Evolutionary conservation across 768 basidiomycete species (phyloP), one percentile per base, ranked within the genome.

Genomic region (Trametes meyenii): DNA sequence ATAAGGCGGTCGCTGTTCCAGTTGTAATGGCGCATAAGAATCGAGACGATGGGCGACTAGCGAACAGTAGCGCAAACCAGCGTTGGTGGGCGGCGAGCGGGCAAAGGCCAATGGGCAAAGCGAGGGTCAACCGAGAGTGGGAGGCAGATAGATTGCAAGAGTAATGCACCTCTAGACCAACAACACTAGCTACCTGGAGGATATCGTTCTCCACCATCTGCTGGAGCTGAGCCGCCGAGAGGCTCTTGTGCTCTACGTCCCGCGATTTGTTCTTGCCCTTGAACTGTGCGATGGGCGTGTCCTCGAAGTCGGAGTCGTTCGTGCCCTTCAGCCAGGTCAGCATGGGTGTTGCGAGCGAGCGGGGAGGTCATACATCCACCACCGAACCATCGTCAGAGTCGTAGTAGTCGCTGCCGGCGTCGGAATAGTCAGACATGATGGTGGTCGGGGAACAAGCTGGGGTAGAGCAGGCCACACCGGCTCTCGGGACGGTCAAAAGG

Each of bases 1-100:
- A 95, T 92, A 33, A 99, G 83, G 46, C 88, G 87, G 72, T 99
- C 97, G 70, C 90, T 93, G 80, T 98, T 98, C 97, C 97, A 99
- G 55, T 82, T 81, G 80, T 89, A 85, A 75, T 92, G 79, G 36
- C 94, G 87, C 55, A 99, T 78, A 3, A 99, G 81, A 35, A 96
- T 79, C 3, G 86, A 81, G 2, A 93, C 94, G 2, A 84, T 85
- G 67, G 84, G 84, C 1, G 76, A 68, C 95, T 96, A 71, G 7
- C 21, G 16, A 17, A 5, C 12, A 6, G 23, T 14, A 12, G 29
- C 11, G 10, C 29, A 40, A 44, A 42, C 46, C 46, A n/a, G 61
- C 12, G 35, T 14, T 17, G 21, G 40, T 14, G 59, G 23, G 12
- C 3, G 19, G 43, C 49, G 43, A 12, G 49, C 3, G 39, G 26